phyloP scores from a whole-genome alignment of 2,329 filamentous ascomycete genomes.

The Conoideocrella luteorostrata region DNA sequence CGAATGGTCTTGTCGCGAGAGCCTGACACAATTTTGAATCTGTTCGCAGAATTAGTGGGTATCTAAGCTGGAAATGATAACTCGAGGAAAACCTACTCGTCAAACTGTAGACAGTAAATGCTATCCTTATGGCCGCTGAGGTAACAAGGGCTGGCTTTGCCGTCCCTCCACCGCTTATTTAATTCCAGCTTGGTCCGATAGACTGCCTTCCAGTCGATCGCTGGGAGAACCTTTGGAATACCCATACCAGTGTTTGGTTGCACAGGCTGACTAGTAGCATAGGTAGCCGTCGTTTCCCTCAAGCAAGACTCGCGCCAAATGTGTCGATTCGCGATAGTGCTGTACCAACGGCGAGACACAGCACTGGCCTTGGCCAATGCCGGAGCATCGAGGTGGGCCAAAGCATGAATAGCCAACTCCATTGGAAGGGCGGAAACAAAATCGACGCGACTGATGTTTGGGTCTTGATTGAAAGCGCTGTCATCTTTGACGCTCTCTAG shows the following conservation, averaged over 20 bases:
- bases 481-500: constrained; percentile 29
- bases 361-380: constrained; percentile 41
- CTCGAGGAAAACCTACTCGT: constrained; percentile 68
- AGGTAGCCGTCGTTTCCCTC: constrained; percentile 53
- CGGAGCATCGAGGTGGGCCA: constrained; percentile 48
- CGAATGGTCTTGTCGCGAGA: constrained; percentile 93
- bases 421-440: constrained; percentile 49
- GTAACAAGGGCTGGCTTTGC: constrained; percentile 76
- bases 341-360: constrained; percentile 47
- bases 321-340: constrained; percentile 44
- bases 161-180: constrained; percentile 71
- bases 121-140: constrained; percentile 91
- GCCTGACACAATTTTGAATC: constrained; percentile 91
- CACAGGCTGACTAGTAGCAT: constrained; percentile 49
- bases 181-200: constrained; percentile 72
- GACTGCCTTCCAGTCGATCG: constrained; percentile 80
- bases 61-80: too few species aligned
- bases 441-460: constrained; percentile 47
- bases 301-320: constrained; percentile 60
- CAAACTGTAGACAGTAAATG: constrained; percentile 96
- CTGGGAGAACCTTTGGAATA: constrained; percentile 47
- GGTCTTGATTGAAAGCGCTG: constrained; percentile 25
- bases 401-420: constrained; percentile 54
- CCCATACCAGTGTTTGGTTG: constrained; percentile 50
- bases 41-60: constrained; percentile 29